Evolutionary conservation across 2,329 filamentous ascomycete genomes (phyloP).

Genomic region (Penicillium sp.): DNA sequence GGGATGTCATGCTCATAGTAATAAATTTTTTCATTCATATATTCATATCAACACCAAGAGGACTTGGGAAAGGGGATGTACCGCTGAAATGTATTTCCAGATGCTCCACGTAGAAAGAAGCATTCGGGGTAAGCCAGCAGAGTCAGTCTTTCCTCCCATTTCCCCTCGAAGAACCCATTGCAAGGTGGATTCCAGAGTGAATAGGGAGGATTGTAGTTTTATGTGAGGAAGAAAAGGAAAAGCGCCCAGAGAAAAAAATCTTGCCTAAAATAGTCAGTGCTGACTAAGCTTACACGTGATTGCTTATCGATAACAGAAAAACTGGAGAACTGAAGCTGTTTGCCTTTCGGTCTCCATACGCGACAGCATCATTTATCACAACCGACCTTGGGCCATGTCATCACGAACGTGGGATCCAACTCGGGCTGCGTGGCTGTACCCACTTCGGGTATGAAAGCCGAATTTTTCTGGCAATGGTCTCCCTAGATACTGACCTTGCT

Average conservation of each 20-base stretch:
- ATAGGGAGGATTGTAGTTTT: slow-evolving; percentile 49
- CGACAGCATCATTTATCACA: not conserved
- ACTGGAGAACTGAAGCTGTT: not conserved
- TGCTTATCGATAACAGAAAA: slow-evolving; percentile 35
- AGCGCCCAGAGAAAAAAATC: slow-evolving; percentile 13
- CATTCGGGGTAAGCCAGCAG: slow-evolving; percentile 49
- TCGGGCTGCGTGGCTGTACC: slow-evolving; percentile 49
- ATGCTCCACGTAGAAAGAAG: slow-evolving; percentile 44
- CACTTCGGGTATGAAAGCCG: slow-evolving; percentile 42
- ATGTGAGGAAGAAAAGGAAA: slow-evolving; percentile 36
- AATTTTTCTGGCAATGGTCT: not conserved
- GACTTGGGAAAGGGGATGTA: slow-evolving; percentile 30
- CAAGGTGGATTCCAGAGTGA: slow-evolving; percentile 45
- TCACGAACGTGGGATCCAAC: slow-evolving; percentile 19
- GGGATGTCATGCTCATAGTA: not conserved
- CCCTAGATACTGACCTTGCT: slow-evolving; percentile 3
- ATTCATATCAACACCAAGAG: not conserved
- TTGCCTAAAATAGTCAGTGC: slow-evolving; percentile 22
- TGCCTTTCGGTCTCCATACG: slow-evolving; percentile 1
- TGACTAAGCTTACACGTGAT: slow-evolving; percentile 18
- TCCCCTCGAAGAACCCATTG: slow-evolving; percentile 48
- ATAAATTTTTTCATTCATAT: not conserved
- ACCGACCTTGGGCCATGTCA: not conserved
- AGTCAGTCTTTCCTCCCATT: slow-evolving; percentile 46
- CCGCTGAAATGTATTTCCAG: slow-evolving; percentile 49